These are phyloP conservation scores for Dissophora ornata DNA, from an alignment of 192 early-diverging fungal genomes.

Conservation along the genomic window DNA sequence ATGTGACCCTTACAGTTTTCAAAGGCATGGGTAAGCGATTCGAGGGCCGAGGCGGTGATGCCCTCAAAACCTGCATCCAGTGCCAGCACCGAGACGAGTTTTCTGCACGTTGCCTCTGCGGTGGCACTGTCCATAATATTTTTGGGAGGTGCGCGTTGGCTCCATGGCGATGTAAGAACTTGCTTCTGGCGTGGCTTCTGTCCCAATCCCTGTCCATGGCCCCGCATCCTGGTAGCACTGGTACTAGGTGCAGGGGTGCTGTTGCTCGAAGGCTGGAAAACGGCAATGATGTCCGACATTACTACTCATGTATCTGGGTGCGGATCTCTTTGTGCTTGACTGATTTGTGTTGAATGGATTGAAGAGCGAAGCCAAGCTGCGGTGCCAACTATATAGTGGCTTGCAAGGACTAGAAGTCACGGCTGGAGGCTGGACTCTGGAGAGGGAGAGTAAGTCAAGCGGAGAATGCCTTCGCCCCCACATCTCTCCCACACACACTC, in stretches of 20 bases:
- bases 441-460: no score
- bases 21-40: constrained; percentile 48
- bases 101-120: constrained; percentile 43
- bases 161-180: background rate
- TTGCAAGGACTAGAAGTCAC: no score
- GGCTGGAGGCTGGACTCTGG: no score
- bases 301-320: background rate
- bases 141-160: constrained; percentile 1
- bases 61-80: constrained; percentile 58
- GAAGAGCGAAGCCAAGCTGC: background rate
- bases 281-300: constrained; percentile 39
- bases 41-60: constrained; percentile 51
- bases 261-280: background rate
- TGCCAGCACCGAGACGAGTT: constrained; percentile 55
- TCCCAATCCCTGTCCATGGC: background rate
- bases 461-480: no score
- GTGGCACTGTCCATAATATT: constrained; percentile 31
- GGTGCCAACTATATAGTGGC: no score
- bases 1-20: constrained; percentile 52
- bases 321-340: background rate
- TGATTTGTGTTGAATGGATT: no score
- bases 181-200: background rate
- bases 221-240: background rate
- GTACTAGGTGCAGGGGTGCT: background rate
- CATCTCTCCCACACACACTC: constrained; percentile 2